phyloP scores from a whole-genome alignment of 2,329 filamentous ascomycete species.

The Sclerotinia trifoliorum region DNA sequence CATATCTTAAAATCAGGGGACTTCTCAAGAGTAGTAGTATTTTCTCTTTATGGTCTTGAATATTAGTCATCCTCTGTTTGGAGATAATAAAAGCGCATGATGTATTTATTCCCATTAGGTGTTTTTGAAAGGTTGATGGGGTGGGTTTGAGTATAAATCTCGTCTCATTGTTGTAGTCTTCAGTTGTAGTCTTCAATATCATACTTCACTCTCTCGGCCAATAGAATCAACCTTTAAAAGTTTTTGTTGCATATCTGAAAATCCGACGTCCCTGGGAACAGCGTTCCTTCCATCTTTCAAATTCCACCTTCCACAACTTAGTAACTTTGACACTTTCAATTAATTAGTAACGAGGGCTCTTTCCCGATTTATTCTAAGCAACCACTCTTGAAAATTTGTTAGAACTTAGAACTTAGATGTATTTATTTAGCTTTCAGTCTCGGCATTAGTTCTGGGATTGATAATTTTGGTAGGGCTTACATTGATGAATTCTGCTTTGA shows the following conservation, averaged over 20 bases:
- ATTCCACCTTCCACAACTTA: no score
- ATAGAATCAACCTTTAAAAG: rapidly evolving
- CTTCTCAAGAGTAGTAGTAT: neutral
- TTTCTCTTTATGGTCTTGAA: no score
- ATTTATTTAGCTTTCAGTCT: no score
- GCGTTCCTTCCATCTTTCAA: no score
- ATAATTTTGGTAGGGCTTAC: no score
- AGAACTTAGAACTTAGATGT: no score
- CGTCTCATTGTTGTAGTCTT: neutral
- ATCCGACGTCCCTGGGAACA: no score
- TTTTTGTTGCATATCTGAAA: neutral
- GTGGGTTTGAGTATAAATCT: neutral
- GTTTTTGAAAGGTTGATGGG: neutral
- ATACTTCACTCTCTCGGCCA: neutral
- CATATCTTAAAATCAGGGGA: neutral
- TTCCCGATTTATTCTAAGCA: no score
- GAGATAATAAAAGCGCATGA: neutral
- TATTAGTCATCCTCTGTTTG: neutral
- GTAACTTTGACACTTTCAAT: neutral
- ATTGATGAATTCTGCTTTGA: no score
- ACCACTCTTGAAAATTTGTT: no score
- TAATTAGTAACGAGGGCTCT: no score
- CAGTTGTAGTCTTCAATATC: neutral
- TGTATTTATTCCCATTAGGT: neutral
- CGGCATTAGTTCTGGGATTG: no score